These are phyloP conservation scores for Artemisia argyi DNA, from an alignment of 129 eudicot genomes.

Conservation along the genomic window DNA sequence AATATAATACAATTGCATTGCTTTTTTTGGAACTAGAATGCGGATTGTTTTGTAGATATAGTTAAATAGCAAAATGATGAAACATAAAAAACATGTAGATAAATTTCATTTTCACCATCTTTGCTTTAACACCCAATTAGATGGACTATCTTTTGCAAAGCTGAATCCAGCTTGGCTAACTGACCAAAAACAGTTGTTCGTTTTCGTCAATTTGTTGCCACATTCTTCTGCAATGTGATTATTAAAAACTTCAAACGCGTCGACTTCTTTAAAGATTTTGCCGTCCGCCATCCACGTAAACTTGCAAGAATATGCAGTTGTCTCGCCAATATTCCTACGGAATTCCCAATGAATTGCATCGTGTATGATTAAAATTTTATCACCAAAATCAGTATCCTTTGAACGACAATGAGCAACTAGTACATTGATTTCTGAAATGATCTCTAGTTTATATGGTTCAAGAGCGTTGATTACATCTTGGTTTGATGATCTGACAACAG, in stretches of 20 bases:
- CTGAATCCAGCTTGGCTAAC: neutral
- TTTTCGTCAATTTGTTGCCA: neutral
- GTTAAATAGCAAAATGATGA: too few species aligned
- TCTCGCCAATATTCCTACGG: neutral
- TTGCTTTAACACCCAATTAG: neutral
- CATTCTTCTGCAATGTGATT: neutral
- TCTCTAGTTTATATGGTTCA: neutral
- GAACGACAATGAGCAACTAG: neutral
- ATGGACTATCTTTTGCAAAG: neutral
- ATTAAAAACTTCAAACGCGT: neutral
- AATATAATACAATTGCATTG: too few species aligned
- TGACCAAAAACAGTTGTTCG: slow-evolving; percentile 1
- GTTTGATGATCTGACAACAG: neutral
- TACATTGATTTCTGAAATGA: neutral
- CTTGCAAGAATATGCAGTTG: neutral
- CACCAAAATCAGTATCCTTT: neutral
- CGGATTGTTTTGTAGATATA: too few species aligned
- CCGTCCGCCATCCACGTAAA: neutral
- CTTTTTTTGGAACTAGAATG: too few species aligned
- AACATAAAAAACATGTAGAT: too few species aligned
- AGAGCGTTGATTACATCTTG: neutral
- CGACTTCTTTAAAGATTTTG: neutral
- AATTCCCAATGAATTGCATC: neutral
- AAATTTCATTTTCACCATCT: too few species aligned
- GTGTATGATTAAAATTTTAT: neutral